phyloP scores from a whole-genome alignment of 129 eudicot species.

The carrot (Daucus carota) region DH1_v3.0 NC_030382.2:46272001-46272500 shows the following conservation, averaged over 20 bases:
- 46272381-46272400: constrained; percentile 87
- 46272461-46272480: constrained; percentile 71
- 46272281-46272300: background rate
- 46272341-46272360: constrained; percentile 3
- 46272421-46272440: constrained; percentile 78
- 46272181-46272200: background rate
- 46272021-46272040: constrained; percentile 93
- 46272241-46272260: background rate
- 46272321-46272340: constrained; percentile 6
- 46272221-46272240: background rate
- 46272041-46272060: constrained; percentile 82
- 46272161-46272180: constrained; percentile 97
- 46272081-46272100: constrained; percentile 89
- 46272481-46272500: constrained; percentile 50
- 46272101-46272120: constrained; percentile 89
- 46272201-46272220: background rate
- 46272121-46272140: constrained; percentile 94
- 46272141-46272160: constrained; percentile 82
- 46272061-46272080: constrained; percentile 60
- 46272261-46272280: background rate
- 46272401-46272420: constrained; percentile 85
- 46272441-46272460: constrained; percentile 89
- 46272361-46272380: constrained; percentile 12
- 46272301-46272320: background rate
- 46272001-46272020: constrained; percentile 83